Percentiles rank a stretch among this genome's conserved stretches.
phyloP scores from a whole-genome alignment of 805 yeast genomes.

The Ogataea nonfermentans region DNA sequence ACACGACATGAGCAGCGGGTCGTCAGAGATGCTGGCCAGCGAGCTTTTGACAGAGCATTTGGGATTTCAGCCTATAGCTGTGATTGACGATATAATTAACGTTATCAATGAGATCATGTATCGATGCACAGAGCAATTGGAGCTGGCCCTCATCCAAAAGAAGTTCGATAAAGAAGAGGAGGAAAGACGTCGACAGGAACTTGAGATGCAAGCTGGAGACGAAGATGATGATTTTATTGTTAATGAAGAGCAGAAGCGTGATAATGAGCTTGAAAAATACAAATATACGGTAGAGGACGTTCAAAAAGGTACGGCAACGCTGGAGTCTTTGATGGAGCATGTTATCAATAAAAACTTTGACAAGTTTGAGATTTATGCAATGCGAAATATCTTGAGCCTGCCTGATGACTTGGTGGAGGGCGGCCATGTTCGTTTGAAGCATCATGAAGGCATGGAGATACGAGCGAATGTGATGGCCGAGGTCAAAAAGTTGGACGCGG shows the following conservation, averaged over 20 bases:
- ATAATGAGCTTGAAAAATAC: constrained; percentile 5
- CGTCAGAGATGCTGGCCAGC: constrained; percentile 29
- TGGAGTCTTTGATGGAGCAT: constrained; percentile 73
- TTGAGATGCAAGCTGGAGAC: constrained; percentile 11
- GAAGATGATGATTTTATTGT: constrained; percentile 31
- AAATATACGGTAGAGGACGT: constrained; percentile 45
- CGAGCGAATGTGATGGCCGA: constrained; percentile 16
- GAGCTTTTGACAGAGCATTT: constrained; percentile 78
- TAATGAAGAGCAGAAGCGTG: constrained; percentile 22
- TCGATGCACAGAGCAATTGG: constrained; percentile 77
- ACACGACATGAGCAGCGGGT: constrained; percentile 13
- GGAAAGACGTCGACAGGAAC: constrained; percentile 12
- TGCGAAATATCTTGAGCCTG: constrained; percentile 71
- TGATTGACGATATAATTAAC: constrained; percentile 84
- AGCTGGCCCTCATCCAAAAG: constrained; percentile 51
- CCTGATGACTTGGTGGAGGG: constrained; percentile 62
- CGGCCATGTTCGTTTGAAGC: constrained; percentile 67
- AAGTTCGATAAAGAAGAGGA: constrained; percentile 28
- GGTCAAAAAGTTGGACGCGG: constrained; percentile 21
- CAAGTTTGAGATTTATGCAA: constrained; percentile 75
- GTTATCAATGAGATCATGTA: constrained; percentile 83
- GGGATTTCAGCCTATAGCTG: constrained; percentile 77
- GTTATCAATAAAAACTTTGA: constrained; percentile 82
- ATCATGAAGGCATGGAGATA: constrained; percentile 55
- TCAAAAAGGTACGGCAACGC: constrained; percentile 72